These are phyloP conservation scores for Monosporascus cannonballus DNA, from an alignment of 2,329 filamentous ascomycete species.

Conservation along the genomic window DNA sequence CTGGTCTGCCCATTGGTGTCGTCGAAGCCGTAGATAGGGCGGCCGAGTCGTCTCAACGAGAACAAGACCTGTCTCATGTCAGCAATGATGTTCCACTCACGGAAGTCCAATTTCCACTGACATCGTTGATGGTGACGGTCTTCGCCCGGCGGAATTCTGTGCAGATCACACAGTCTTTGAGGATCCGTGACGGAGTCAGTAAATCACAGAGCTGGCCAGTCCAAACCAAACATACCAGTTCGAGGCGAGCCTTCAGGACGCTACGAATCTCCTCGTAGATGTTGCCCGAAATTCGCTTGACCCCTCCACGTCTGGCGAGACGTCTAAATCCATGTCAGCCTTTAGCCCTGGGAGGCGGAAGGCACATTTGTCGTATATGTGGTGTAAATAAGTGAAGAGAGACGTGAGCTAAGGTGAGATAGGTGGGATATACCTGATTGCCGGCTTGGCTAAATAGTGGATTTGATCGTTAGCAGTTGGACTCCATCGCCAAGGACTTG, in stretches of 20 bases:
- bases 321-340: conserved; percentile 39
- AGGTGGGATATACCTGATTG: conserved; percentile 39
- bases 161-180: conserved; percentile 42
- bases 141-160: conserved; percentile 51
- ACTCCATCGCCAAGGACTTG: neutral
- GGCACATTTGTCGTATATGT: neutral
- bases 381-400: conserved; percentile 1
- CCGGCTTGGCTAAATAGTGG: conserved; percentile 40
- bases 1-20: conserved; percentile 25
- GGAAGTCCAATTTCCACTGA: conserved; percentile 28
- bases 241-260: conserved; percentile 44
- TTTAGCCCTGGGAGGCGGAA: conserved; percentile 4
- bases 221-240: conserved; percentile 31
- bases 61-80: conserved; percentile 43
- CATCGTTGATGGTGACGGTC: conserved; percentile 58
- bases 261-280: conserved; percentile 59
- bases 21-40: conserved; percentile 55
- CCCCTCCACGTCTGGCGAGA: conserved; percentile 67
- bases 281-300: conserved; percentile 61
- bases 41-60: conserved; percentile 39
- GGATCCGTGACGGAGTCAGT: conserved; percentile 34
- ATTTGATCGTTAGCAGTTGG: conserved; percentile 11
- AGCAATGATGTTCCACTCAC: conserved; percentile 1
- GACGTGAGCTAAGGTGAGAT: neutral
- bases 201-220: neutral